Base-by-base conservation (phyloP, 768 basidiomycete species). In the Strobilomyces confusus region DNA sequence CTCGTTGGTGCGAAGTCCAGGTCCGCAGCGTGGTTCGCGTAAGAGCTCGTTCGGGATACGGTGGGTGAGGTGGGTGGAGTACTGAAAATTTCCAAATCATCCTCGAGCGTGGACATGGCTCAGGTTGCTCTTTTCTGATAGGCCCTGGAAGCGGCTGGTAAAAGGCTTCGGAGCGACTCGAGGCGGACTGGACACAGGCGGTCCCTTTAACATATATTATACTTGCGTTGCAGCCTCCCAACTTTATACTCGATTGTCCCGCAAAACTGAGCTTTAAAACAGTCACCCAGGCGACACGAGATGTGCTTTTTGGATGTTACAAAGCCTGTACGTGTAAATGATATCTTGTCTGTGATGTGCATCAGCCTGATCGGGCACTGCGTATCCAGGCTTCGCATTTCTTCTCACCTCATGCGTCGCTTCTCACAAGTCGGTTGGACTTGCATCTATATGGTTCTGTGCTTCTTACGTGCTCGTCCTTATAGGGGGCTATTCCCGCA, bases 41-140 rank as follows among this genome's bases (percentile, higher is more conserved):
- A 46, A 51, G 60, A 60, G 55, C 56, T 57, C 25, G 57, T 45
- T 33, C 63, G 65, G 49, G 66, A 60, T 42, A 64, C 50, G 51
- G 55, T 58, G 23, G 77, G 77, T 19, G 76, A 74, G 15, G 69
- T 68, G 9, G 78, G 77, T 23, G 77, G 77, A 17, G 77, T 78
- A 44, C 68, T 65, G 58, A 77, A 79, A 43, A 65, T 68, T 50
- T 79, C 63, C 46, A 57, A 29, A 48, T 65, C 76, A 46, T 58
- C 48, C 52, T 77, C 75, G 29, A 63, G 64, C 40, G 63, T 64
- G 54, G 61, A 60, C 66, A 76, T 72, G 7, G 61, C 54, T 49
- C 55, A 56, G 51, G 55, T 29, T 49, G 4, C 33, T 52, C 45
- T 42, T 17, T 44, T 52, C 44, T 43, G 48, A 56, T 56, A 42